These are phyloP conservation scores for Eimeria sp. DNA, from an alignment of 169 alveolate species.

Conservation along the genomic window DNA sequence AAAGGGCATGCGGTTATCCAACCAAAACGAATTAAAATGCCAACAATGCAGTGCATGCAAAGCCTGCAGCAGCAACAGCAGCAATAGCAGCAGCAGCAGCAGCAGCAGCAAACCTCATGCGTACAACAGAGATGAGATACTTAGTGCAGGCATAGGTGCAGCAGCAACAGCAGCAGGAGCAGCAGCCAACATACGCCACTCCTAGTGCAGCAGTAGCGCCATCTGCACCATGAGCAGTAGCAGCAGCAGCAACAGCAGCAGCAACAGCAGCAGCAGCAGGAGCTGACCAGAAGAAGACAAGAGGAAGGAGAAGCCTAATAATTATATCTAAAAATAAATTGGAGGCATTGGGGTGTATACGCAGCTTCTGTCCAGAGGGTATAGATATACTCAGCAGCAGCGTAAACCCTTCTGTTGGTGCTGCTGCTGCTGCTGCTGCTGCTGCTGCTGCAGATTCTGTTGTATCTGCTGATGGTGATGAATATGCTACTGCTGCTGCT, in stretches of 20 bases:
- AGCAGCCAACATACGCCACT: not conserved
- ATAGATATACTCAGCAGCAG: not conserved
- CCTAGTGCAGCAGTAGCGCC: slow-evolving; percentile 3
- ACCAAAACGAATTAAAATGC: too few relatives aligned
- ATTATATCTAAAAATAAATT: not conserved
- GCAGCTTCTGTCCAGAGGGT: not conserved
- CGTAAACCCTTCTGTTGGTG: slow-evolving; percentile 17
- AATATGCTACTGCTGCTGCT: not conserved
- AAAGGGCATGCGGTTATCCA: too few relatives aligned
- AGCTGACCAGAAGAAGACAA: not conserved
- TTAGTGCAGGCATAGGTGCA: not conserved
- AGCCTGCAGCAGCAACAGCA: slow-evolving; percentile 85
- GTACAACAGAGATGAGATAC: too few relatives aligned
- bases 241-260: not conserved
- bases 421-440: slow-evolving; percentile 23
- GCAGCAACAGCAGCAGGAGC: slow-evolving; percentile 5
- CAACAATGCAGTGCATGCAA: too few relatives aligned
- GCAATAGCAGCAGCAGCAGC: not conserved
- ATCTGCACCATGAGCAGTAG: not conserved
- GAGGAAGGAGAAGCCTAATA: not conserved
- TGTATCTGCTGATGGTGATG: not conserved
- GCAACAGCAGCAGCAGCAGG: not conserved
- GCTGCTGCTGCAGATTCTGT: not conserved
- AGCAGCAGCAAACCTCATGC: not conserved
- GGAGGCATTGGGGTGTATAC: not conserved